phyloP scores from a whole-genome alignment of 1,284 basidiomycete species.

The Coriolopsis trogii region DNA sequence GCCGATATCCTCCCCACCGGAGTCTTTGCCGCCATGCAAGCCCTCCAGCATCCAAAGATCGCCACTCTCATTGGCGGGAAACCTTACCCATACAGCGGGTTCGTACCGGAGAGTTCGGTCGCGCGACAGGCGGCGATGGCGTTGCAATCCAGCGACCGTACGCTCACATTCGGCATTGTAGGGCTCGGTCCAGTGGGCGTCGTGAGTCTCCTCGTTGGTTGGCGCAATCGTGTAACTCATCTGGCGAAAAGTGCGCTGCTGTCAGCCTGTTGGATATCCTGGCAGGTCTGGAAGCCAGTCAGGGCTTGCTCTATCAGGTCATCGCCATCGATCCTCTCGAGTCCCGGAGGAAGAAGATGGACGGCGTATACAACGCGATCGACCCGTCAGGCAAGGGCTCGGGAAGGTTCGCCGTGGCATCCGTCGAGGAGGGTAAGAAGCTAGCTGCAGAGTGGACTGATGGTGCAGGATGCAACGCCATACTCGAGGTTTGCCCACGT shows the following conservation, averaged over 20 bases:
- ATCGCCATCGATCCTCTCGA: slow-evolving; percentile 66
- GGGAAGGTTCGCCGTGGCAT: slow-evolving; percentile 52
- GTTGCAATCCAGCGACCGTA: slow-evolving; percentile 42
- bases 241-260: slow-evolving; percentile 56
- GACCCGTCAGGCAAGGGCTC: slow-evolving; percentile 44
- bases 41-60: slow-evolving; percentile 71
- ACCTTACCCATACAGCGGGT: slow-evolving; percentile 56
- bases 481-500: slow-evolving; percentile 58
- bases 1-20: slow-evolving; percentile 83
- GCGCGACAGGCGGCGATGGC: slow-evolving; percentile 20
- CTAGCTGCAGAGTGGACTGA: slow-evolving; percentile 54
- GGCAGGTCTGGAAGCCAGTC: slow-evolving; percentile 36
- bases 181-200: slow-evolving; percentile 80
- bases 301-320: slow-evolving; percentile 48
- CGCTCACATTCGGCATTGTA: slow-evolving; percentile 63
- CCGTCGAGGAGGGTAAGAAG: slow-evolving; percentile 53
- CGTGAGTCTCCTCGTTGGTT: slow-evolving; percentile 36
- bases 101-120: slow-evolving; percentile 25
- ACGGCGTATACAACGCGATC: slow-evolving; percentile 56
- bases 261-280: slow-evolving; percentile 69
- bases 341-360: slow-evolving; percentile 57
- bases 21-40: slow-evolving; percentile 75
- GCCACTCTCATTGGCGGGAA: slow-evolving; percentile 55
- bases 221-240: no score
- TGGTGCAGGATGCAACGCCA: slow-evolving; percentile 60